These are phyloP conservation scores for Vanderwaltozyma yarrowii DNA, from an alignment of 805 yeast species.

Conservation along the genomic window DNA sequence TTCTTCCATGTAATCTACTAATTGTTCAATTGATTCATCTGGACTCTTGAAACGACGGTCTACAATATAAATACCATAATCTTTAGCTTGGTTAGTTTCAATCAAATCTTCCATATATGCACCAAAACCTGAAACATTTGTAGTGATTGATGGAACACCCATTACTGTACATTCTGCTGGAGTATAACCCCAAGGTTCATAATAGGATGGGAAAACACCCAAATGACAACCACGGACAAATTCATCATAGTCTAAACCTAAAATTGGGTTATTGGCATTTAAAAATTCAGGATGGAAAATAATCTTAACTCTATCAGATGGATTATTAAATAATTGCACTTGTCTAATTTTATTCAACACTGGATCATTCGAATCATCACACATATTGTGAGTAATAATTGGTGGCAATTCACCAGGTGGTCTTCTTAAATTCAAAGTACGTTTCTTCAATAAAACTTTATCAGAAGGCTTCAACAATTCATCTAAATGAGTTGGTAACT, in stretches of 20 bases:
- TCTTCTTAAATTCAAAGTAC: slow-evolving; percentile 86
- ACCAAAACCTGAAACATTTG: slow-evolving; percentile 93
- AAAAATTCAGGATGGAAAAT: slow-evolving; percentile 97
- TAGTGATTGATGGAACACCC: slow-evolving; percentile 99
- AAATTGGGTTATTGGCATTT: slow-evolving; percentile 87
- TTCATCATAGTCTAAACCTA: slow-evolving; percentile 91
- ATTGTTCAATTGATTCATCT: slow-evolving; percentile 87
- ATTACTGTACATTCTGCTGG: slow-evolving; percentile 99
- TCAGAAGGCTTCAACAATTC: slow-evolving; percentile 81
- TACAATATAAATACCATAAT: slow-evolving; percentile 94
- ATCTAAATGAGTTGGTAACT: slow-evolving; percentile 64
- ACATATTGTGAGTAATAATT: slow-evolving; percentile 94
- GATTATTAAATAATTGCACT: slow-evolving; percentile 80
- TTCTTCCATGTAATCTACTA: slow-evolving; percentile 81
- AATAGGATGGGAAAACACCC: slow-evolving; percentile 97
- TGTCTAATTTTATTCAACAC: slow-evolving; percentile 83
- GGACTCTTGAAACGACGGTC: slow-evolving; percentile 88
- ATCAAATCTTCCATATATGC: slow-evolving; percentile 97
- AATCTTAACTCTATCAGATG: slow-evolving; percentile 86
- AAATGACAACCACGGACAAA: slow-evolving; percentile 96
- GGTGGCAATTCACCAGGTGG: slow-evolving; percentile 70
- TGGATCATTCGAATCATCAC: slow-evolving; percentile 85
- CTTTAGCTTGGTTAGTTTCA: slow-evolving; percentile 68
- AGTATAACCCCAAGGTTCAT: slow-evolving; percentile 99
- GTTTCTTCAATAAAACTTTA: slow-evolving; percentile 77